A percentile compares a stretch with the other conserved stretches of the same genome.
These are phyloP conservation scores for Pleurotus eryngii DNA, from an alignment of 768 basidiomycete species.

Conservation along the genomic window DNA sequence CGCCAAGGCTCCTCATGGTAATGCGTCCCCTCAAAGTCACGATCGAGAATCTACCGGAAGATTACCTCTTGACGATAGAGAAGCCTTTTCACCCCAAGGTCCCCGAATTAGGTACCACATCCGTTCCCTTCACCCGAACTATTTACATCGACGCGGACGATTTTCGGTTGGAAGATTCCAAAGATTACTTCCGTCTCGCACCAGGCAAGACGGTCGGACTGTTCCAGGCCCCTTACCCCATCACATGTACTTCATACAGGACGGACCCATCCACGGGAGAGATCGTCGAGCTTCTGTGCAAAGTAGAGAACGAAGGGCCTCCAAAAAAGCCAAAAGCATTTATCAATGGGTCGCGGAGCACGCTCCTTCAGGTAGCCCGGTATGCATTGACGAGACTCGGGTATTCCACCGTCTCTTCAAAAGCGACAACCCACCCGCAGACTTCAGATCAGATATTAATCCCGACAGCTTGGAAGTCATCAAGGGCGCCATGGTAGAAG, in stretches of 20 bases:
- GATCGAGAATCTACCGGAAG: constrained; percentile 87
- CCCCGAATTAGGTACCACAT: constrained; percentile 77
- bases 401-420: constrained; percentile 94
- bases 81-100: constrained; percentile 95
- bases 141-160: constrained; percentile 93
- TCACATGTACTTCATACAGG: constrained; percentile 90
- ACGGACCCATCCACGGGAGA: constrained; percentile 68
- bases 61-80: constrained; percentile 77
- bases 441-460: constrained; percentile 82
- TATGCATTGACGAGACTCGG: constrained; percentile 83
- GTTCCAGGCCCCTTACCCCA: constrained; percentile 88
- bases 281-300: constrained; percentile 77
- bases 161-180: constrained; percentile 87
- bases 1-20: constrained; percentile 89
- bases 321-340: constrained; percentile 85
- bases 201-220: constrained; percentile 97
- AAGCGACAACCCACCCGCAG: constrained; percentile 83
- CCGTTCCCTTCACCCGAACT: constrained; percentile 81
- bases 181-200: constrained; percentile 96
- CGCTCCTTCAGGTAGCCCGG: constrained; percentile 71
- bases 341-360: constrained; percentile 98
- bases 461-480: constrained; percentile 78
- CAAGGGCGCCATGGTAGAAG: constrained; percentile 80
- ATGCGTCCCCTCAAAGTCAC: constrained; percentile 86
- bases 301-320: constrained; percentile 65